These are phyloP conservation scores for Geotrichum histeridarum DNA, from an alignment of 1,139 yeast species.

Conservation along the genomic window DNA sequence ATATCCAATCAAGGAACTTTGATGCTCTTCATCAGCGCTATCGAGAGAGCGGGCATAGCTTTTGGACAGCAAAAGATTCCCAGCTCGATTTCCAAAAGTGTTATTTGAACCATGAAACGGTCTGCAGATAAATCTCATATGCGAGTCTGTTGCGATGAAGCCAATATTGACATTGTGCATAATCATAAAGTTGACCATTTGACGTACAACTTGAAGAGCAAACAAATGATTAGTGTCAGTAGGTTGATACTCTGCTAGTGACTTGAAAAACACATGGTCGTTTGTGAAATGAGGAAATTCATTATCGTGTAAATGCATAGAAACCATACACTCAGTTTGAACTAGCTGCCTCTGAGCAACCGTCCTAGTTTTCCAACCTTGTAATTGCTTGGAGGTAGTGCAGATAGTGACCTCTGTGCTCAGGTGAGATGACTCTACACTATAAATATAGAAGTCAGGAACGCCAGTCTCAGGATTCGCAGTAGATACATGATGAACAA, in stretches of 20 bases:
- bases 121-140: conserved; percentile 15
- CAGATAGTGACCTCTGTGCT: no score
- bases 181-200: conserved; percentile 16
- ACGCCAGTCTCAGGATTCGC: conserved; percentile 11
- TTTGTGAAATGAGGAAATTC: conserved; percentile 13
- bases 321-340: conserved; percentile 12
- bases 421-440: background rate
- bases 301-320: conserved; percentile 11
- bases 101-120: conserved; percentile 4
- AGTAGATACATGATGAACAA: background rate
- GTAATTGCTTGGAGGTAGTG: no score
- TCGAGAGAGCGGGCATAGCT: conserved; percentile 8
- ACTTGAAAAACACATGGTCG: conserved; percentile 2
- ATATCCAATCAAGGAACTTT: conserved; percentile 15
- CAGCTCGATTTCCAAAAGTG: conserved; percentile 14
- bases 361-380: no score
- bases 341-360: background rate
- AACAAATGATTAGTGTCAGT: background rate
- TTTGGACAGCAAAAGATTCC: conserved; percentile 12
- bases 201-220: conserved; percentile 15
- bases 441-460: conserved; percentile 15
- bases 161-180: conserved; percentile 17
- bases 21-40: background rate
- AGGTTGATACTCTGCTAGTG: conserved; percentile 2
- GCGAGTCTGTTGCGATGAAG: conserved; percentile 16